Conservation (phyloP, 2,329 filamentous ascomycete genomes). For the Pseudogymnoascus sp. region DNA sequence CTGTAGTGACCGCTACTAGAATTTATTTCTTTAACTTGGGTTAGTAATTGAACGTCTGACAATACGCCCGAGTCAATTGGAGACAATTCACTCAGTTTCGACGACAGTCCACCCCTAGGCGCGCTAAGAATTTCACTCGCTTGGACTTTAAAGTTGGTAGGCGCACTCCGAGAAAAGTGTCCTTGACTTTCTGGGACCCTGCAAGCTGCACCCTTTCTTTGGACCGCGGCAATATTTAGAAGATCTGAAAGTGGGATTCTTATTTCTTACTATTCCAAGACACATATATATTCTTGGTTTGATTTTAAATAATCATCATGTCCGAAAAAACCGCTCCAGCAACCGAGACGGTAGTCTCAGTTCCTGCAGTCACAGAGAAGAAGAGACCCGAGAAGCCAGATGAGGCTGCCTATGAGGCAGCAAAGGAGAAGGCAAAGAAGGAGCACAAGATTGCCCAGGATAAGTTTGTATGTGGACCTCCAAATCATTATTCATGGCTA, state of each 20-base stretch:
- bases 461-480: conserved; percentile 45
- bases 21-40: not conserved
- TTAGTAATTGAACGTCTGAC: not conserved
- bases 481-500: not conserved
- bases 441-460: conserved; percentile 72
- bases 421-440: conserved; percentile 75
- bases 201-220: conserved; percentile 4
- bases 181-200: conserved; percentile 6
- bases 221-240: not conserved
- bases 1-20: not conserved
- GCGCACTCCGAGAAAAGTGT: conserved; percentile 7
- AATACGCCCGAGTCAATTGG: not conserved
- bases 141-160: conserved; percentile 1
- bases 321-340: conserved; percentile 1
- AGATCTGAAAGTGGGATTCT: not conserved
- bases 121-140: conserved; percentile 6
- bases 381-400: conserved; percentile 78
- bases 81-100: not conserved
- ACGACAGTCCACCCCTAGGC: not conserved
- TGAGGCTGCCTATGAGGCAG: conserved; percentile 73
- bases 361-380: conserved; percentile 28
- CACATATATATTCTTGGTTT: not conserved
- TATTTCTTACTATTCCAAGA: not conserved
- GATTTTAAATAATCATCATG: not conserved
- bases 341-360: conserved; percentile 1